Evolutionary conservation across 108 stramenopile genomes (phyloP), one percentile per base, ranked within the genome.

Genomic region (Chaetoceros tenuissimus): DNA sequence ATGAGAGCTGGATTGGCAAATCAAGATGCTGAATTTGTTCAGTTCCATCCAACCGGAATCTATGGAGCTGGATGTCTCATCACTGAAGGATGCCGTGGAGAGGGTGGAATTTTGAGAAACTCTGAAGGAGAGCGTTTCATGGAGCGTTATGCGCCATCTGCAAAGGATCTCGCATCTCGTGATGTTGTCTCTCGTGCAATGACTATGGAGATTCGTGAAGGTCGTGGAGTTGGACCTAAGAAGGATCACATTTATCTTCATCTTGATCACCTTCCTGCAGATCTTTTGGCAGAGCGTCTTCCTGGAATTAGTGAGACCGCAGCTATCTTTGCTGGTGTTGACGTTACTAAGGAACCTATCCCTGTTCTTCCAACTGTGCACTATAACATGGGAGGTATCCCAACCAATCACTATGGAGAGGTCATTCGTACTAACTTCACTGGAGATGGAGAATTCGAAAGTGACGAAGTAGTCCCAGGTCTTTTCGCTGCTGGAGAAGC

Each of bases 1-100:
- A 72, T 97, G 61, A 66, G 82, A 26, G 82, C 85, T 20, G 86
- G 93, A 48, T 54, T 94, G 31, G 80, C 96, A 52, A 82, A 92
- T 57, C 85, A 97, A 72, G 98, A 99, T 75, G 95, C 95, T 17
- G 98, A 99, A 68, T 99, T 99, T 76, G 94, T 99, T 3, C 98
- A 99, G 73, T 98, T 99, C 75, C 98, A 99, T 78, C 98, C 98
- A 53, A 99, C 98, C 18, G 98, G 98, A 31, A 99, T 99, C 53
- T 99, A 99, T 69, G 98, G 98, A 34, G 98, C 98, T 0, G 98
- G 98, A 25, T 99, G 98, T 85, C 82, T 99, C 61, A 99, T 99
- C 75, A 99, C 98, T n/a, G 98, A 99, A 82, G 98, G 98, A 63
- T 97, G 96, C 73, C 86, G 98, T 58, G 98, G 98, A 29, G 98